A percentile compares a stretch with the other conserved stretches of the same genome.
phyloP scores from a whole-genome alignment of 129 eudicot species.

The Apium graveolens region DNA sequence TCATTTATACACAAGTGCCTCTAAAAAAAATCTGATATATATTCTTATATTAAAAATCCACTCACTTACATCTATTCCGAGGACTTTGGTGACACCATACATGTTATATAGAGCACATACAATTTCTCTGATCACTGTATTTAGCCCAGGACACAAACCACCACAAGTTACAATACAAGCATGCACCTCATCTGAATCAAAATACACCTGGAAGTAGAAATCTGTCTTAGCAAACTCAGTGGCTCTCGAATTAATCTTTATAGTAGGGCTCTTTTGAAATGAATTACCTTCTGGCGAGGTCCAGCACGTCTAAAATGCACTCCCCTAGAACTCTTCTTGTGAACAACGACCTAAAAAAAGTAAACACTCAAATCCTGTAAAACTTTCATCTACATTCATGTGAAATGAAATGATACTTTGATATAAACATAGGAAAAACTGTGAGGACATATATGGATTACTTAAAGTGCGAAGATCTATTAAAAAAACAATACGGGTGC shows the following conservation, averaged over 20 bases:
- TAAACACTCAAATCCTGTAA: neutral
- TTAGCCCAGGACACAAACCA: slow-evolving; percentile 88
- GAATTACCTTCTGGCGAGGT: slow-evolving; percentile 73
- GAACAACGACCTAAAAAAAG: slow-evolving; percentile 52
- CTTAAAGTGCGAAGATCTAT: neutral
- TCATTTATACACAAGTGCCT: neutral
- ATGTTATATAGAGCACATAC: slow-evolving; percentile 77
- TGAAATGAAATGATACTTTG: neutral
- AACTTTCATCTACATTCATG: neutral
- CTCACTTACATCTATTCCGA: slow-evolving; percentile 79
- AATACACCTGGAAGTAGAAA: slow-evolving; percentile 57
- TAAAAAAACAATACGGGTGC: neutral
- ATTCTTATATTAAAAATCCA: neutral
- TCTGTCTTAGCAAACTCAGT: slow-evolving; percentile 18
- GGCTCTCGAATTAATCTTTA: neutral
- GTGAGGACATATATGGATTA: neutral
- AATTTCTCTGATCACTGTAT: slow-evolving; percentile 90
- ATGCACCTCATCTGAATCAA: slow-evolving; percentile 78
- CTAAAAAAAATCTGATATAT: neutral
- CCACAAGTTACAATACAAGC: slow-evolving; percentile 93
- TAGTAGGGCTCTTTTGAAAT: neutral
- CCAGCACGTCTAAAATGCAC: slow-evolving; percentile 94
- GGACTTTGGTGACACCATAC: slow-evolving; percentile 84
- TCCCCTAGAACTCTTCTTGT: slow-evolving; percentile 81
- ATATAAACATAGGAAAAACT: neutral